A percentile compares a stretch with the other conserved stretches of the same genome.
These are phyloP conservation scores for Dryas alaskensis DNA, from an alignment of 306 rosid species.

Conservation along the genomic window DNA sequence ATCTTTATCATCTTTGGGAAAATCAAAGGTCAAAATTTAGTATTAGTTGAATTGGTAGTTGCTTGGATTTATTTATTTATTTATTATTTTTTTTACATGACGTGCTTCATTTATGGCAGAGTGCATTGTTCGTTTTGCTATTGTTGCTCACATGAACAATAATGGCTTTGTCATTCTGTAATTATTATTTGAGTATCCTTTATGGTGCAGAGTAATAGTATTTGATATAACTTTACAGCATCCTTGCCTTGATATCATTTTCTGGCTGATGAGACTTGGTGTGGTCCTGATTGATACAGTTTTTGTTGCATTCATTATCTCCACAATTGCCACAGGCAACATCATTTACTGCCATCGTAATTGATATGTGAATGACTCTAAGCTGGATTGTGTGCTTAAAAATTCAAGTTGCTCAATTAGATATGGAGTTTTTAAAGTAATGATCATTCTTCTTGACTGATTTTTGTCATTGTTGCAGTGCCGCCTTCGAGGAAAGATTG, in stretches of 20 bases:
- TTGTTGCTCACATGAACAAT: not conserved
- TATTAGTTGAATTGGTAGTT: no score
- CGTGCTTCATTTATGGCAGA: no score
- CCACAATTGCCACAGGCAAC: not conserved
- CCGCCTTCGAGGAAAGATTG: conserved; percentile 89
- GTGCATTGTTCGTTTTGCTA: not conserved
- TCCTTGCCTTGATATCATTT: no score
- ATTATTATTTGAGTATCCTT: not conserved
- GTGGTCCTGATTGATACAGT: not conserved
- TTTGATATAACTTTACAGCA: no score
- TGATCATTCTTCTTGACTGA: not conserved
- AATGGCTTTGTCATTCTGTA: not conserved
- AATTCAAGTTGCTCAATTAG: not conserved
- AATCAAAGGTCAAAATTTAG: no score
- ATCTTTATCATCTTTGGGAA: no score
- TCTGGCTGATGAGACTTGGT: not conserved
- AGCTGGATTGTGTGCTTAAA: not conserved
- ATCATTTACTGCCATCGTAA: not conserved
- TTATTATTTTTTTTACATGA: no score
- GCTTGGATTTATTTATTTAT: no score
- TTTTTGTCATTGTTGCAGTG: conserved; percentile 37
- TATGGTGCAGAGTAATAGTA: no score
- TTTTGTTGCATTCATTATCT: not conserved
- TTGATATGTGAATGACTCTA: not conserved
- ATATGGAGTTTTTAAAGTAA: not conserved